Conservation (phyloP, 805 yeast genomes). For the Teunomyces pallodes region DNA sequence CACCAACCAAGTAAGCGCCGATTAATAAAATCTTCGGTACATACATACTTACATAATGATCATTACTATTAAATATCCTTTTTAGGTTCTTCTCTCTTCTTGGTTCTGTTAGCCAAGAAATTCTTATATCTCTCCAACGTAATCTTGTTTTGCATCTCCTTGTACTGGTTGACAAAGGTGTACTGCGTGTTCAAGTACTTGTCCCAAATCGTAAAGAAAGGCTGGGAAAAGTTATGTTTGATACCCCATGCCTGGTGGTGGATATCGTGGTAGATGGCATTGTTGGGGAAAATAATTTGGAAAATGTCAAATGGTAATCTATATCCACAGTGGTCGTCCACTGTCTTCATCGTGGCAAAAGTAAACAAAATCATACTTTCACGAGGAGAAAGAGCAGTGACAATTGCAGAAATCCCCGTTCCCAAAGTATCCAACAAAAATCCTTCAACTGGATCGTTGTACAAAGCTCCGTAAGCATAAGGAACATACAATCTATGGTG, state of each 20-base stretch:
- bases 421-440: slow-evolving; percentile 89
- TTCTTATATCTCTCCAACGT: slow-evolving; percentile 65
- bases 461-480: slow-evolving; percentile 93
- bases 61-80: slow-evolving; percentile 7
- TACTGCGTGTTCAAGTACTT: slow-evolving; percentile 66
- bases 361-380: slow-evolving; percentile 74
- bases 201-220: slow-evolving; percentile 96
- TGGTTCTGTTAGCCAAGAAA: slow-evolving; percentile 45
- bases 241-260: slow-evolving; percentile 97
- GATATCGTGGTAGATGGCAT: slow-evolving; percentile 93
- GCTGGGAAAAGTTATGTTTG: slow-evolving; percentile 90
- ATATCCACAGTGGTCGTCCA: slow-evolving; percentile 99
- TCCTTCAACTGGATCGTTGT: slow-evolving; percentile 93
- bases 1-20: too few species aligned
- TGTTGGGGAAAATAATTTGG: slow-evolving; percentile 89
- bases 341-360: slow-evolving; percentile 92
- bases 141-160: slow-evolving; percentile 60
- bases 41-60: neutral
- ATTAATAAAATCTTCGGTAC: too few species aligned
- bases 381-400: slow-evolving; percentile 66
- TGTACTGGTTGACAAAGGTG: slow-evolving; percentile 58
- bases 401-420: slow-evolving; percentile 75
- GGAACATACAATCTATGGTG: slow-evolving; percentile 95
- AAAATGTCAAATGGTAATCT: slow-evolving; percentile 87
- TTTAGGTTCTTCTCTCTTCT: slow-evolving; percentile 4